These are phyloP conservation scores for Fusarium subglutinans DNA, from an alignment of 2,329 filamentous ascomycete species.

Conservation along the genomic window DNA sequence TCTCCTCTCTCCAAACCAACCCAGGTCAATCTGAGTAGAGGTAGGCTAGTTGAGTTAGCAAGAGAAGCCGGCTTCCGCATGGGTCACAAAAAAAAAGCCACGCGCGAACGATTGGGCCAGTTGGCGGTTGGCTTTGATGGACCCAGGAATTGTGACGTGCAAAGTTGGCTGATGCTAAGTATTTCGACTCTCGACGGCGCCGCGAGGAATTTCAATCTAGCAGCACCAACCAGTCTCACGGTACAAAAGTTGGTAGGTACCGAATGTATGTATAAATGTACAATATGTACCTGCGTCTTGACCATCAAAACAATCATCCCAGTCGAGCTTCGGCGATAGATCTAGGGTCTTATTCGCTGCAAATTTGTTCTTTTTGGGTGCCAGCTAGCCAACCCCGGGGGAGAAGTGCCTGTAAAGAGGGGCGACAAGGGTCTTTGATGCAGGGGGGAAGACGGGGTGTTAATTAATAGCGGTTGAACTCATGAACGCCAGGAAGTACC, in stretches of 20 bases:
- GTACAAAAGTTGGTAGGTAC: neutral
- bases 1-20: constrained; percentile 23
- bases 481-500: constrained; percentile 22
- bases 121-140: constrained; percentile 33
- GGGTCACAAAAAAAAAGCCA: constrained; percentile 38
- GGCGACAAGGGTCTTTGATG: constrained; percentile 36
- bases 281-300: constrained; percentile 9
- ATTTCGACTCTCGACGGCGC: constrained; percentile 30
- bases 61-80: constrained; percentile 35
- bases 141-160: constrained; percentile 41
- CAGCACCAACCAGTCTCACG: neutral
- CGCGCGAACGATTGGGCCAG: constrained; percentile 27
- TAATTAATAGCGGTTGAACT: constrained; percentile 20
- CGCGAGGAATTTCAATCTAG: constrained; percentile 32
- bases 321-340: constrained; percentile 16
- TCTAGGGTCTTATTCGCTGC: constrained; percentile 14
- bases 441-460: constrained; percentile 37
- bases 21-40: constrained; percentile 28
- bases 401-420: constrained; percentile 22
- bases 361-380: neutral
- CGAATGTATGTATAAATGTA: neutral
- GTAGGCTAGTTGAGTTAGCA: constrained; percentile 26
- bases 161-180: constrained; percentile 35
- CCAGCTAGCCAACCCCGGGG: constrained; percentile 1
- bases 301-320: constrained; percentile 20